Percentiles rank a stretch among this genome's conserved stretches.
Evolutionary conservation across 257 asterid genomes (phyloP).

Genomic region (Prunella vulgaris): DNA sequence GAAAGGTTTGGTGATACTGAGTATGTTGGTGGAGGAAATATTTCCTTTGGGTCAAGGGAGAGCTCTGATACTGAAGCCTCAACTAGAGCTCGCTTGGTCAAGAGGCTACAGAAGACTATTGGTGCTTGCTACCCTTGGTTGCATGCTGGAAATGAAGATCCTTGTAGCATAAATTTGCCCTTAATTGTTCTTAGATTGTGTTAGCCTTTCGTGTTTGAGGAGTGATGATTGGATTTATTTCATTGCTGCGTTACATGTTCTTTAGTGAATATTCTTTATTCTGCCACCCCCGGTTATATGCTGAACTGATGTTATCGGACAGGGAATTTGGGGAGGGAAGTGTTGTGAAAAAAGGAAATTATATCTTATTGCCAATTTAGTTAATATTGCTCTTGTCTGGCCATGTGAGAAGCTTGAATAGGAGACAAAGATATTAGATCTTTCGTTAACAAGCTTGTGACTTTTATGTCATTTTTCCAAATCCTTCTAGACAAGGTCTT

Average conservation of each 20-base stretch:
- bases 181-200: constrained; percentile 1
- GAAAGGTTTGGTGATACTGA: constrained; percentile 53
- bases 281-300: neutral
- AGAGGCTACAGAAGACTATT: constrained; percentile 57
- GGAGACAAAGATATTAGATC: neutral
- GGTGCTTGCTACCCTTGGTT: constrained; percentile 91
- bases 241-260: neutral
- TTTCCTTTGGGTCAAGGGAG: constrained; percentile 40
- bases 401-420: neutral
- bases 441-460: neutral
- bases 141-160: constrained; percentile 98
- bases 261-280: neutral
- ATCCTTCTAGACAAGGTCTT: neutral
- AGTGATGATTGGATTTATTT: neutral
- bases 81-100: constrained; percentile 41
- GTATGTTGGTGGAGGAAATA: constrained; percentile 35
- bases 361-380: neutral
- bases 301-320: neutral
- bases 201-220: neutral
- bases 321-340: neutral
- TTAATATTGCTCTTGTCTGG: neutral
- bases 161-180: constrained; percentile 4
- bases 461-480: neutral
- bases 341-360: neutral
- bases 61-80: constrained; percentile 47